These are phyloP conservation scores for Aplosporella prunicola DNA, from an alignment of 2,329 filamentous ascomycete species.

Conservation along the genomic window DNA sequence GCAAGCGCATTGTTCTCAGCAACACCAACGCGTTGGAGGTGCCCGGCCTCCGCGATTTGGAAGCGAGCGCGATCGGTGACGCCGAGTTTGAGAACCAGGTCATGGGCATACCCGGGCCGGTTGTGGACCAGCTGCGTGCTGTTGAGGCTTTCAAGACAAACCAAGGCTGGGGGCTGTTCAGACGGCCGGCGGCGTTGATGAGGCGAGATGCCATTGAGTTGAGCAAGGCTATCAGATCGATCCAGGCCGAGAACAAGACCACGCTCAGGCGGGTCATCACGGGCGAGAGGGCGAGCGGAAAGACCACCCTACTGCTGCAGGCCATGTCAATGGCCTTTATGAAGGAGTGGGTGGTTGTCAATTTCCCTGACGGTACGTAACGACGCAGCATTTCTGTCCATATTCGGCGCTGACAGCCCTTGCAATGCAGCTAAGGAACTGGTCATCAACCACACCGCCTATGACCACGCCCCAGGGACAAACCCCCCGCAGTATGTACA, in stretches of 20 bases:
- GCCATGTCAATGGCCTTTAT: conserved; percentile 71
- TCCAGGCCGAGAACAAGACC: conserved; percentile 48
- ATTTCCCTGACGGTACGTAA: conserved; percentile 72
- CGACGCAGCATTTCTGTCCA: conserved; percentile 3
- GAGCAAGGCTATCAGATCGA: conserved; percentile 36
- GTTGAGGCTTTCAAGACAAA: conserved; percentile 83
- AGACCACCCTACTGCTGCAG: conserved; percentile 79
- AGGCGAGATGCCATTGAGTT: conserved; percentile 69
- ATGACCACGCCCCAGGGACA: conserved; percentile 55
- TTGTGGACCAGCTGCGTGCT: conserved; percentile 73
- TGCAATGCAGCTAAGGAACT: conserved; percentile 61
- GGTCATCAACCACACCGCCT: conserved; percentile 70
- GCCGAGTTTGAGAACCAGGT: conserved; percentile 52
- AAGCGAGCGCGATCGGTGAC: conserved; percentile 42
- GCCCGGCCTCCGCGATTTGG: conserved; percentile 53
- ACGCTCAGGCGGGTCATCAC: conserved; percentile 57
- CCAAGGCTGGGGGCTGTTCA: conserved; percentile 82
- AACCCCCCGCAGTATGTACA: conserved; percentile 58
- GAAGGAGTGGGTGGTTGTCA: conserved; percentile 81
- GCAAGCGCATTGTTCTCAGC: conserved; percentile 83
- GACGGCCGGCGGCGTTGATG: conserved; percentile 68
- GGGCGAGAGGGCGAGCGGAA: conserved; percentile 68
- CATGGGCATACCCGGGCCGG: conserved; percentile 54
- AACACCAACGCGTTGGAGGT: conserved; percentile 89
- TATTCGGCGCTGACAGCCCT: background rate